Evolutionary conservation across 768 basidiomycete species (phyloP), one percentile per base, ranked within the genome.

Genomic region (Suillus paluster): DNA sequence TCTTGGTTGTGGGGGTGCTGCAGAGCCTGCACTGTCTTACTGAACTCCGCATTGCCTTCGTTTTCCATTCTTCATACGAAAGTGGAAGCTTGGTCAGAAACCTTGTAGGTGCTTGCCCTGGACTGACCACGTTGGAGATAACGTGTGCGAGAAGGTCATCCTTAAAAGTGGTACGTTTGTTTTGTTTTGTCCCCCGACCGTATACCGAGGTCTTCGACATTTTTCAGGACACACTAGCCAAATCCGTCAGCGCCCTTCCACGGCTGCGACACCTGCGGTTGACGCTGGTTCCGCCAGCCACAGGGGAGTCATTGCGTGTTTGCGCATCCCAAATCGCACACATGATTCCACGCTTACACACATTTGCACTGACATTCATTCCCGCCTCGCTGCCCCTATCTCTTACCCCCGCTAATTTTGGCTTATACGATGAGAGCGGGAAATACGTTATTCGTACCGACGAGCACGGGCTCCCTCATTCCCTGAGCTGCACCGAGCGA

Each of bases 11-110:
- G 4, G 79, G 80, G 41, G 76, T 89, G n/a, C 80, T 92, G 27
- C 79, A 83, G 62, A 81, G 81, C 53, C 68, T 92, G 23, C 80
- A 81, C 21, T 78, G 78, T 5, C 80, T 92, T 27, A 81, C 78
- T 14, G 81, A 85, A 44, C 78, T 92, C 59, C 86, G 82, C 58
- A 83, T 92, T 46, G 78, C 84, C 17, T 92, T 92, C 69, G 81
- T 84, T 42, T 81, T 92, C 55, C 88, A 91, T 67, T 86, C 86
- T 2, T 86, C 86, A 68, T 91, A 91, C 68, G 90, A 92, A 66
- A 87, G 88, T 67, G 87, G 85, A 30, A 86, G 86, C 66, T 76
- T 91, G 61, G 78, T 92, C 38, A 84, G 88, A 49, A 86, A 87
- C 4, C 81, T 92, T 60, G 84, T 86, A 57, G 75, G 84, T 14